Percentiles rank a stretch among this genome's conserved stretches.
Conservation (phyloP, 2,329 filamentous ascomycete species). For the Aspergillus pseudoterreus region DNA sequence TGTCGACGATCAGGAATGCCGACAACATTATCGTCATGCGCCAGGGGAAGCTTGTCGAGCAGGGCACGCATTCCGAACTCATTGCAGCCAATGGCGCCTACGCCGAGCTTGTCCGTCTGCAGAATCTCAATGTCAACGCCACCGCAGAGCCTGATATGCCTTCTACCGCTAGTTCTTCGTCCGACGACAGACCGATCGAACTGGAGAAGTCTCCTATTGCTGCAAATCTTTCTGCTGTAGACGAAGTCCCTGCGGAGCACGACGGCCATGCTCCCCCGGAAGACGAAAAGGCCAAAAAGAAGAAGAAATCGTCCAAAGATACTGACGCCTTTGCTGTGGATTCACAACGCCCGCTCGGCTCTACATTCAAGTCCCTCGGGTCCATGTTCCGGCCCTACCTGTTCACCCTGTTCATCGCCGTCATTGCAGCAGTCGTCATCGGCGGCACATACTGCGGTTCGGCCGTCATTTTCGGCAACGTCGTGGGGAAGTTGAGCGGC, state of each 20-base stretch:
- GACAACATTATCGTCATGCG: conserved; percentile 44
- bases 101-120: conserved; percentile 41
- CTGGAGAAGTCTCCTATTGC: not conserved
- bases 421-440: conserved; percentile 45
- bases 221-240: not conserved
- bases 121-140: conserved; percentile 37
- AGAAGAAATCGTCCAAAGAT: conserved; percentile 3
- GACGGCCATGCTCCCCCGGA: not conserved
- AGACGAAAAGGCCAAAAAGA: conserved; percentile 10
- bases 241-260: not conserved
- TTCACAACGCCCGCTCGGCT: not conserved
- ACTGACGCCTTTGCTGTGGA: not conserved
- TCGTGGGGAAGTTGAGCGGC: conserved; percentile 53
- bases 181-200: not conserved
- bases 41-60: conserved; percentile 40
- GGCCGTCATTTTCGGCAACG: conserved; percentile 58
- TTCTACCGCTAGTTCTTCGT: not conserved
- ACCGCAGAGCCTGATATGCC: not conserved
- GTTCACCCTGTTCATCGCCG: conserved; percentile 27
- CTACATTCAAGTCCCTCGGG: conserved; percentile 2
- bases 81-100: conserved; percentile 36
- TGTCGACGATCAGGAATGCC: conserved; percentile 40
- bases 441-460: conserved; percentile 8
- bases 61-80: conserved; percentile 41
- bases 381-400: conserved; percentile 6